Conservation (phyloP, 2,329 filamentous ascomycete species). For the Penicillium concentricum region DNA sequence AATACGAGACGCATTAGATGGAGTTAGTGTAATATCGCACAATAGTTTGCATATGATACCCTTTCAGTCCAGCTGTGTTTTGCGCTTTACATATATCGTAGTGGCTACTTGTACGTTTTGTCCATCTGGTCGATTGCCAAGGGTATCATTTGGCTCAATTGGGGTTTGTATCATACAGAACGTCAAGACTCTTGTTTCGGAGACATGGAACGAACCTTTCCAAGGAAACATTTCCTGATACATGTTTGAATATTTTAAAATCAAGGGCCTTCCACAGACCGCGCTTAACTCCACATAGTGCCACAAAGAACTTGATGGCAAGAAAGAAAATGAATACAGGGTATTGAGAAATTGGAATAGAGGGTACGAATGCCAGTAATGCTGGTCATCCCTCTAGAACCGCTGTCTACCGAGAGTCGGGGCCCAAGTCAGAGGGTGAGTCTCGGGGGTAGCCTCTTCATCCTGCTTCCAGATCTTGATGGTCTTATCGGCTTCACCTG, state of each 20-base stretch:
- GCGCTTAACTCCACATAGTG: constrained; percentile 36
- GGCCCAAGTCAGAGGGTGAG: constrained; percentile 90
- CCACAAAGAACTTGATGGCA: constrained; percentile 14
- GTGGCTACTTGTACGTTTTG: background rate
- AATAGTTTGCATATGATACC: constrained; percentile 19
- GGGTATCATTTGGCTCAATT: background rate
- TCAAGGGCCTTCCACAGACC: constrained; percentile 14
- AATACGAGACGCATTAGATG: constrained; percentile 8
- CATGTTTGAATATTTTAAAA: constrained; percentile 7
- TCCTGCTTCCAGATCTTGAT: constrained; percentile 98
- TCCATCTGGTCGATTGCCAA: background rate
- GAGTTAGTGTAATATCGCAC: constrained; percentile 11
- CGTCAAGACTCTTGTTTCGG: constrained; percentile 11
- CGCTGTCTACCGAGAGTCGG: constrained; percentile 76
- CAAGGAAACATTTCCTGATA: background rate
- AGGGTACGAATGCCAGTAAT: background rate
- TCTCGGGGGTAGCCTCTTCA: constrained; percentile 83
- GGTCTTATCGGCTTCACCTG: constrained; percentile 95
- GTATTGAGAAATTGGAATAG: constrained; percentile 23
- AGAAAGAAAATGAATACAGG: constrained; percentile 22
- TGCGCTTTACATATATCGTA: background rate
- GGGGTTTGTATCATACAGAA: background rate
- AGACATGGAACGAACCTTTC: constrained; percentile 6
- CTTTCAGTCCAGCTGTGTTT: constrained; percentile 1
- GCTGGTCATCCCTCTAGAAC: constrained; percentile 50